Percentiles rank a stretch among this genome's conserved stretches.
Conservation (phyloP, 192 early-diverging fungal species). For the Funneliformis mosseae region DNA sequence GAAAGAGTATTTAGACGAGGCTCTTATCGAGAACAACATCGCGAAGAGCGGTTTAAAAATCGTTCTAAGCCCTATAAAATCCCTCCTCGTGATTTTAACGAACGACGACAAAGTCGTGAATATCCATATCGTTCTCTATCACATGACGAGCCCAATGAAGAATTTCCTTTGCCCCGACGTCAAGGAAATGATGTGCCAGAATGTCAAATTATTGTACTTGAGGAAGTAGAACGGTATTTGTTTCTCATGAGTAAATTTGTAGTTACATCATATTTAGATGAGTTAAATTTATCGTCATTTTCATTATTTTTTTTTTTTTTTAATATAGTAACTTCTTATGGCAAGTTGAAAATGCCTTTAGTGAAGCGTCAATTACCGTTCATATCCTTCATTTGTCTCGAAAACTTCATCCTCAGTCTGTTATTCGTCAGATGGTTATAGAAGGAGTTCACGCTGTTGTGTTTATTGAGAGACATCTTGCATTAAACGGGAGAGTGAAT, state of each 20-base stretch:
- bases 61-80: slow-evolving; percentile 34
- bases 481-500: slow-evolving; percentile 28
- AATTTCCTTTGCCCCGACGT: slow-evolving; percentile 36
- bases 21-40: slow-evolving; percentile 29
- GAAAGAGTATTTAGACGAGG: slow-evolving; percentile 25
- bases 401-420: slow-evolving; percentile 29
- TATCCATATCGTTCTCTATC: slow-evolving; percentile 25
- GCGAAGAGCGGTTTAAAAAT: slow-evolving; percentile 21
- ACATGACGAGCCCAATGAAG: slow-evolving; percentile 33
- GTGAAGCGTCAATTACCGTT: slow-evolving; percentile 30
- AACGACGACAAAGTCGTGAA: slow-evolving; percentile 33
- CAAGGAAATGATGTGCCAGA: slow-evolving; percentile 35
- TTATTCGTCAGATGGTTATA: slow-evolving; percentile 39
- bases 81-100: slow-evolving; percentile 23
- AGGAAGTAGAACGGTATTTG: slow-evolving; percentile 35
- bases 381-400: slow-evolving; percentile 35
- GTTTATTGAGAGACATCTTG: slow-evolving; percentile 27
- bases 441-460: slow-evolving; percentile 38
- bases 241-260: not conserved
- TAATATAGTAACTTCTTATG: slow-evolving; percentile 27
- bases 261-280: not conserved
- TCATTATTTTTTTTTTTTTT: not conserved
- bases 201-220: slow-evolving; percentile 37
- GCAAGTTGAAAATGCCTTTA: slow-evolving; percentile 35
- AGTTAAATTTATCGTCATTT: too few relatives aligned